Conservation (phyloP, 2,329 filamentous ascomycete genomes). For the Geosmithia flava region DNA sequence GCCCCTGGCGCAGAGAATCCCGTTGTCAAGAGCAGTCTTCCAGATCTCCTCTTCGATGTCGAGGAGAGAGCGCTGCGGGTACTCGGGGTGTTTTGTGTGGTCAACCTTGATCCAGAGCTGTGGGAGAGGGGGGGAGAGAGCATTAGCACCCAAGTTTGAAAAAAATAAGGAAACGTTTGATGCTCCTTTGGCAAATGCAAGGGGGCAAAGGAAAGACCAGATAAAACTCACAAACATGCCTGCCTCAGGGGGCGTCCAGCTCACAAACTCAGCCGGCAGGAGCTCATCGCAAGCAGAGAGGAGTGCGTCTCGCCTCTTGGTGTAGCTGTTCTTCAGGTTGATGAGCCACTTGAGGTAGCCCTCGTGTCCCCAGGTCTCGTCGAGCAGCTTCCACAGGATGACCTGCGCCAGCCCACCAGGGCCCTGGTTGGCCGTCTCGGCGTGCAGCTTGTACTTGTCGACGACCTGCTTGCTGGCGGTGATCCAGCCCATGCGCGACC, state of each 20-base stretch:
- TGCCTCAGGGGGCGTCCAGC: constrained; percentile 67
- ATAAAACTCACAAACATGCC: constrained; percentile 79
- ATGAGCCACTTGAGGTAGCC: constrained; percentile 88
- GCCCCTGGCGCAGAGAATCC: constrained; percentile 71
- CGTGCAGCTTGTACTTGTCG: constrained; percentile 70
- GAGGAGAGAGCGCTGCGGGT: constrained; percentile 36
- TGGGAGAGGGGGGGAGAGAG: neutral
- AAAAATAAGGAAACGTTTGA: too few relatives aligned
- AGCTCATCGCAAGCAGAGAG: constrained; percentile 68
- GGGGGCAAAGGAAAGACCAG: neutral
- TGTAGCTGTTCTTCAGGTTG: constrained; percentile 70
- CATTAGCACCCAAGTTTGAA: neutral
- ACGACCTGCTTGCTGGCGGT: constrained; percentile 77
- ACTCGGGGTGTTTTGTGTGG: constrained; percentile 51
- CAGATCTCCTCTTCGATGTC: constrained; percentile 84
- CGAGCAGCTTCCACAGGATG: constrained; percentile 75
- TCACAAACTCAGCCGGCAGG: constrained; percentile 61
- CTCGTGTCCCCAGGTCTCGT: constrained; percentile 86
- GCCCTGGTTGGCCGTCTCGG: constrained; percentile 74
- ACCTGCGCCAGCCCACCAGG: constrained; percentile 78
- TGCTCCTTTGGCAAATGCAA: too few relatives aligned
- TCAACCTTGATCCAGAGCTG: constrained; percentile 65
- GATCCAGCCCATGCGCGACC: constrained; percentile 76
- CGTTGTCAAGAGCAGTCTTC: constrained; percentile 58
- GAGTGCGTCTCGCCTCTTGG: constrained; percentile 62